Evolutionary conservation across 2,329 filamentous ascomycete genomes (phyloP), one percentile per base, ranked within the genome.

Genomic region (Claviceps pazoutovae): DNA sequence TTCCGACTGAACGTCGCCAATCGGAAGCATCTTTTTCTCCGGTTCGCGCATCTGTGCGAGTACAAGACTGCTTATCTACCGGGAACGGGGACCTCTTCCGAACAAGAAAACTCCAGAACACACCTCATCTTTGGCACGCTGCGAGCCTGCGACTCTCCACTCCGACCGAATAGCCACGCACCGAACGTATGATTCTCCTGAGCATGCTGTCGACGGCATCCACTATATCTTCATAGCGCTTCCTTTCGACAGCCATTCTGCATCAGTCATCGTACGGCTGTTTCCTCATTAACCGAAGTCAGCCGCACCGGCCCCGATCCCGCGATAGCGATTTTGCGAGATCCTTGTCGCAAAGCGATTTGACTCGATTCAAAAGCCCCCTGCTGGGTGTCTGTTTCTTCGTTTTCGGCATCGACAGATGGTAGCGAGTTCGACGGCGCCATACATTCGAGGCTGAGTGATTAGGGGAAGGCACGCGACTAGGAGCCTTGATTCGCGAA

Each of bases 381-480:
- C 17, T 7, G 19, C 2, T 44, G 19, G 16, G 13, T 17, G 23
- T 38, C 19, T 13, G 2, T 19, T 16, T 19, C n/a, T 39, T 37
- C 16, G 13, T 6, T 13, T 30, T 21, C 16, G 14, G 36, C 46
- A 34, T 26, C 52, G 42, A 51, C 60, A 56, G 51, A 61, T 60
- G 55, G 49, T 50, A 54, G 53, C 47, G 53, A 54, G 45, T 49
- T 43, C 55, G 54, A 51, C 52, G 50, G 44, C 39, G 53, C 49
- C 42, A 54, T 47, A 54, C 46, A 50, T 56, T 53, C 45, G 43
- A 57, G 49, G 51, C 49, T 56, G 53, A 50, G 55, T 53, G 39
- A 57, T 53, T 46, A 49, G 55, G 55, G 56, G 52, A 55, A 55
- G 56, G 50, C 46, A 54, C 44, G 51, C 56, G 60, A 60, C 57